Conservation (phyloP, 805 yeast genomes). For the Clavispora vitiphila region DNA sequence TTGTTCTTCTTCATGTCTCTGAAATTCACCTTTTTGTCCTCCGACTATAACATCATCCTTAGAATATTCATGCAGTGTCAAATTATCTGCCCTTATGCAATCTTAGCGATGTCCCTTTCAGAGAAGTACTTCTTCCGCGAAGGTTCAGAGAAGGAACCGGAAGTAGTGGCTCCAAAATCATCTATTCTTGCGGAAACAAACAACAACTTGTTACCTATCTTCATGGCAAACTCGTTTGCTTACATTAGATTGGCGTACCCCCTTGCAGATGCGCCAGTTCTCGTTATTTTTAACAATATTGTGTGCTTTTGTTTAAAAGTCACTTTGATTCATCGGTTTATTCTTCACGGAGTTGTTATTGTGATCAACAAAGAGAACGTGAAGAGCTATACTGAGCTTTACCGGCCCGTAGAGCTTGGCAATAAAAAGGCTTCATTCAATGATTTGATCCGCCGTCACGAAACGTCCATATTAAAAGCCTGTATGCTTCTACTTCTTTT, state of each 20-base stretch:
- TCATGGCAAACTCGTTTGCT: conserved; percentile 32
- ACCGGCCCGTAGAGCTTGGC: conserved; percentile 6
- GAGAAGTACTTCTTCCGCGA: conserved; percentile 4
- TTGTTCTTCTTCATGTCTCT: conserved; percentile 8
- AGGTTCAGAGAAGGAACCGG: conserved; percentile 1
- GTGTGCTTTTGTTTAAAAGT: conserved; percentile 26
- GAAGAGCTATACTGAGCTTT: conserved; percentile 10
- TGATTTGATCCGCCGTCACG: not conserved
- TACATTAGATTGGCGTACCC: conserved; percentile 20
- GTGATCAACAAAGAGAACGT: conserved; percentile 8
- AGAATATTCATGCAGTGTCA: conserved; percentile 15
- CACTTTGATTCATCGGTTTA: conserved; percentile 28
- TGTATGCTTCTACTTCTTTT: not conserved
- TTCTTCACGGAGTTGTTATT: conserved; percentile 24
- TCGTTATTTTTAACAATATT: conserved; percentile 15
- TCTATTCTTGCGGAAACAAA: conserved; percentile 22
- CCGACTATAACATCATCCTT: conserved; percentile 8
- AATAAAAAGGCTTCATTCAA: not conserved
- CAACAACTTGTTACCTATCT: conserved; percentile 30
- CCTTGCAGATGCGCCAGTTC: conserved; percentile 3
- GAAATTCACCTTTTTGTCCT: conserved; percentile 4
- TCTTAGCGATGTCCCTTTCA: conserved; percentile 9
- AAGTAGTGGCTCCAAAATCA: not conserved
- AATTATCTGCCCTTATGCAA: conserved; percentile 19
- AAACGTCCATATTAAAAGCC: not conserved